Evolutionary conservation across 306 rosid genomes (phyloP).

Genomic region (Senna tora): DNA sequence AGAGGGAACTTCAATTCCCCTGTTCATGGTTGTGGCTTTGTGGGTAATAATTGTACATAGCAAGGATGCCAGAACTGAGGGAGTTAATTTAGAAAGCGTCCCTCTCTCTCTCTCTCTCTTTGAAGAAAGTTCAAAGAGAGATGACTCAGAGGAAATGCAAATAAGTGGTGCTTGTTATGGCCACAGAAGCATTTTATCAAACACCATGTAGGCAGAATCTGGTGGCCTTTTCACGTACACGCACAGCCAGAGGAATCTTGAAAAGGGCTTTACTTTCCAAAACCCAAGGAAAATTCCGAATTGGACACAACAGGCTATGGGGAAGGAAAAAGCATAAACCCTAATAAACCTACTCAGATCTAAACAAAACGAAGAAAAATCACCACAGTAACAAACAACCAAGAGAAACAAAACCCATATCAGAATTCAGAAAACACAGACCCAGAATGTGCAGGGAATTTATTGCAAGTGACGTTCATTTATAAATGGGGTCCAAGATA

Average conservation of each 20-base stretch:
- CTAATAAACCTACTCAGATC: slow-evolving; percentile 55
- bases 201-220: slow-evolving; percentile 50
- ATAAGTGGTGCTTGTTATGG: slow-evolving; percentile 43
- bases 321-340: slow-evolving; percentile 43
- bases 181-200: slow-evolving; percentile 46
- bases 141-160: slow-evolving; percentile 51
- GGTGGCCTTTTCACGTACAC: slow-evolving; percentile 46
- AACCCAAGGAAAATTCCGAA: slow-evolving; percentile 48
- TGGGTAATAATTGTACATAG: slow-evolving; percentile 33
- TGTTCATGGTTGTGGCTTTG: slow-evolving; percentile 48
- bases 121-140: slow-evolving; percentile 48
- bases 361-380: slow-evolving; percentile 27
- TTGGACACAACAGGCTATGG: slow-evolving; percentile 39
- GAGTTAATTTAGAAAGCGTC: neutral
- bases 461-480: neutral
- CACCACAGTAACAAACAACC: neutral
- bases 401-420: slow-evolving; percentile 38
- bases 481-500: slow-evolving; percentile 24
- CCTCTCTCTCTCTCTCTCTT: slow-evolving; percentile 40
- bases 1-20: slow-evolving; percentile 63
- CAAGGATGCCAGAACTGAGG: slow-evolving; percentile 19
- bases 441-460: slow-evolving; percentile 11
- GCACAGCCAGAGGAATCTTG: slow-evolving; percentile 49
- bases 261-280: slow-evolving; percentile 48
- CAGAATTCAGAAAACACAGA: slow-evolving; percentile 23